Evolutionary conservation across 2,329 filamentous ascomycete genomes (phyloP), one percentile per base, ranked within the genome.

Genomic region (Cadophora gregata): DNA sequence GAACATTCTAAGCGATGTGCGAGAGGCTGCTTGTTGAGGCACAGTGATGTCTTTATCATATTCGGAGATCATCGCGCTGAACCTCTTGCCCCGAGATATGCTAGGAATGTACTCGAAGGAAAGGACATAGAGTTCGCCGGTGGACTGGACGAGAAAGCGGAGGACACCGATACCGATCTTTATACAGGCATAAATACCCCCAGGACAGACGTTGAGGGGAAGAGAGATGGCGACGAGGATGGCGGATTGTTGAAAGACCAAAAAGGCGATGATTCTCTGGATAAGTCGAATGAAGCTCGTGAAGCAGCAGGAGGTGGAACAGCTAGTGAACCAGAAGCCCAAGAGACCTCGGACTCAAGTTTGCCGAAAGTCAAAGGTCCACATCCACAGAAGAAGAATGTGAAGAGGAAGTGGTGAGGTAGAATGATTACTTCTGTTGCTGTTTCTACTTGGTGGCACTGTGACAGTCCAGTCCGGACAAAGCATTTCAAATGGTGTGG

Each of bases 321-420:
- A n/a, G n/a, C n/a, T n/a, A n/a, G n/a, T 16, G 51, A 21, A 21
- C n/a, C 27, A 8, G 14, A 33, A 8, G 16, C 31, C 10, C 42
- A n/a, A 21, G 42, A 47, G 19, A 47, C 14, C 5, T 4, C 14
- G 14, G 19, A 3, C 38, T 10, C 53, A n/a, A 36, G 31, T 12
- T 36, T n/a, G 6, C 21, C 53, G 8, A 56, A 56, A 24, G 53
- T 36, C 19, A 56, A 56, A 36, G 53, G 29, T 36, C 53, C 53
- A n/a, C 8, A 2, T 9, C 29, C 53, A 24, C 29, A 56, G 16
- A 56, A 56, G 53, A 56, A 56, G 53, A 56, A 56, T 8, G 29
- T 5, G 4, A 33, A 24, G 31, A 56, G 36, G n/a, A 36, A 56
- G 31, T 56, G 53, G 53, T 56, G 53, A 56, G 8, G 24, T 8